Base-by-base conservation (phyloP, 2,329 filamentous ascomycete genomes). In the Botrytis deweyae region DNA sequence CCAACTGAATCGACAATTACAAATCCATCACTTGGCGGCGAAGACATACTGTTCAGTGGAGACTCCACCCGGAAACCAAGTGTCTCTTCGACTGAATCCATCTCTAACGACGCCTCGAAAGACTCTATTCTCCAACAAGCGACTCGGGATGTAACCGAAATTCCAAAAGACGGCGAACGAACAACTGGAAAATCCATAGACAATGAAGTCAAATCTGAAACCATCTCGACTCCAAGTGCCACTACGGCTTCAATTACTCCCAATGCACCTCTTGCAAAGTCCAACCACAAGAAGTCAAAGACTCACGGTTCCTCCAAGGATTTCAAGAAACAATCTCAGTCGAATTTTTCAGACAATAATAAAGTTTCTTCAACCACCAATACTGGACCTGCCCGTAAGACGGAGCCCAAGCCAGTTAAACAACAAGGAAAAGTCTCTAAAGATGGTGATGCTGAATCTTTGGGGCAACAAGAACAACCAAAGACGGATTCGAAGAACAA, bases 61-160 rank as follows among this genome's bases (percentile, higher is more conserved):
- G 29, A 49, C 18, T 74, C 74, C 0, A 76, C 71, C 69, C 71
- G 75, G 20, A 75, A 76, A n/a, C 69, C 44, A 44, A 77, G 74
- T 71, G 2, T 76, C 9, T 55, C 61, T 18, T 72, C 42, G 3
- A 64, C 40, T 9, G 49, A 68, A 8, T 65, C 62, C 18, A 18
- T 70, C 59, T 29, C 44, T 42, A 46, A 38, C 20, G 12, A 63
- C 29, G 22, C 20, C 6, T 33, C 46, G 22, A 61, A 40, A 42
- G 42, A 38, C 7, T 9, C 25, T 29, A 33, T 16, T 44, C 29
- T 25, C 12, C 36, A 42, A 33, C n/a, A 70, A 4, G 20, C 29
- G 38, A 29, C n/a, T n/a, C 38, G 44, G 4, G 25, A 44, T 9
- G 25, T 38, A 58, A 10, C 4, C 55, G n/a, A 20, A 25, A 65